Evolutionary conservation across 805 yeast genomes (phyloP), one percentile per base, ranked within the genome.

Genomic region (Nakazawaea molendinolei): DNA sequence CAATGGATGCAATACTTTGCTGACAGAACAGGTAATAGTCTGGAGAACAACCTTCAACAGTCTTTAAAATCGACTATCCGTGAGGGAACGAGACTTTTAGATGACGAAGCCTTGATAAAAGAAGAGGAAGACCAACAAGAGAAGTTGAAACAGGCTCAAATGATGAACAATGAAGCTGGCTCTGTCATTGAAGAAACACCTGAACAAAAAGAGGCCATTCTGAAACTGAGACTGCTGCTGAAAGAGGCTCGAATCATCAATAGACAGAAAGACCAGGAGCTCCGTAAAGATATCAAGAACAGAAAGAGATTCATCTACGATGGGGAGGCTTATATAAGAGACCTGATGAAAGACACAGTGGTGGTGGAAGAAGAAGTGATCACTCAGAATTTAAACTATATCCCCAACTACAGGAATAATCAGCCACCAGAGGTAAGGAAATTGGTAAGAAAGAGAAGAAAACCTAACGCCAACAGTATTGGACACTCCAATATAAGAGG

Each of bases 1-100:
- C 74, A 65, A 48, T 74, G 79, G 79, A 44, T 51, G 16, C 58
- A 57, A 45, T 74, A 67, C 43, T 74, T 68, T 65, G 62, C 58
- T 34, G 55, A 57, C 21, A 69, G 63, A 44, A 48, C 59, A 16
- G 76, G 76, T 8, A 38, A 38, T 15, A 38, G 41, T 23, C 15
- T 6, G 3, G 21, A 21, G 6, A 38, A 38, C 21, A 38, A 33
- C 22, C 23, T 38, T 5, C 36, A 38, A 17, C 24, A 15, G 10
- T 10, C 44, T 54, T 4, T 60, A 61, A 8, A 42, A 55, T 10
- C 65, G 62, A 3, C 37, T 58, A 17, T 50, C 52, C 4, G 47
- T 50, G 26, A 48, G 20, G 31, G 31, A 3, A 16, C 34, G 3
- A 23, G 25, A 2, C 19, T 36, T 9, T n/a, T 36, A 8, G 35